Percentiles rank a stretch among this genome's conserved stretches.
Evolutionary conservation across 2,329 filamentous ascomycete species (phyloP).

Genomic region (Paecilomyces fulvus): DNA sequence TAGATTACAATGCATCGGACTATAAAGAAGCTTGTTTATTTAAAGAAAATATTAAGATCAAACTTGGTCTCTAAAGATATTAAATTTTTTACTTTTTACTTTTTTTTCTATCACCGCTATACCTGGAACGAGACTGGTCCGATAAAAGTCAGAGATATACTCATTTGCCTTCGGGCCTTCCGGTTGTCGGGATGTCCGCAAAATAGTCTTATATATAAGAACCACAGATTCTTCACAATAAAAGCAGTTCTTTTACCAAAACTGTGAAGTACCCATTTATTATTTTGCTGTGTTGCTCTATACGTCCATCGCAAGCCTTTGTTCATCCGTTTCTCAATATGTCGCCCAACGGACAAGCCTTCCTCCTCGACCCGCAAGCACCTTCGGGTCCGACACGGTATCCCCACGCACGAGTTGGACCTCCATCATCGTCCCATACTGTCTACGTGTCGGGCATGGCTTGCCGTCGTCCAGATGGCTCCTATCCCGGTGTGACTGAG

Average conservation of each 20-base stretch:
- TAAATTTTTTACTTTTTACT: too few relatives aligned
- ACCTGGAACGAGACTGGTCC: too few relatives aligned
- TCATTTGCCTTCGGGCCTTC: not conserved
- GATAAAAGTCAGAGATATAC: not conserved
- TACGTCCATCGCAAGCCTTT: too few relatives aligned
- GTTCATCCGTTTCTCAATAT: conserved; percentile 14
- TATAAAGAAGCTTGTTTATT: too few relatives aligned
- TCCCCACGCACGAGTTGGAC: conserved; percentile 29
- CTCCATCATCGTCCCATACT: conserved; percentile 22
- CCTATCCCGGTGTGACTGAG: conserved; percentile 26
- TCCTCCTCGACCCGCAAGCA: conserved; percentile 23
- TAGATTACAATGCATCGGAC: too few relatives aligned
- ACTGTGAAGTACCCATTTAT: not conserved
- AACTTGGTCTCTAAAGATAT: too few relatives aligned
- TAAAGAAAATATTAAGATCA: too few relatives aligned
- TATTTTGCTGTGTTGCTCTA: not conserved
- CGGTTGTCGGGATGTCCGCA: not conserved
- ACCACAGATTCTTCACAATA: not conserved
- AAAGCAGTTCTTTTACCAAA: not conserved
- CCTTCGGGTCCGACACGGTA: conserved; percentile 20
- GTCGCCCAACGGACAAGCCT: conserved; percentile 27
- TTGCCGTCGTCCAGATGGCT: conserved; percentile 25
- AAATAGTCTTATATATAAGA: not conserved
- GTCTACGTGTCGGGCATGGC: conserved; percentile 36
- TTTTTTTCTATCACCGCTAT: too few relatives aligned